Base-by-base conservation (phyloP, 805 yeast genomes). In the Suhomyces sp. region DNA sequence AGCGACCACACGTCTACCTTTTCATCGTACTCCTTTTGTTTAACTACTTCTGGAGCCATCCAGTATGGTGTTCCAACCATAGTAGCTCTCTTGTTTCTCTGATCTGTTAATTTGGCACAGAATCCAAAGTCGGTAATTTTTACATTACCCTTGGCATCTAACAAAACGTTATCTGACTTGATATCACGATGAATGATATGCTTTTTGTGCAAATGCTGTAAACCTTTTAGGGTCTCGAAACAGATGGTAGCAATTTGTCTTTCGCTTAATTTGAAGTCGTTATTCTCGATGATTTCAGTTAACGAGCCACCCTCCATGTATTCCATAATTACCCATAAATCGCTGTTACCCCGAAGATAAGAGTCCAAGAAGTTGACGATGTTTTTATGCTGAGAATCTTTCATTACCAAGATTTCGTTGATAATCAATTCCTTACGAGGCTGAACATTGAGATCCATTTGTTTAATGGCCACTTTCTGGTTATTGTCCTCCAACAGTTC, bases 281-380 rank as follows among this genome's bases (percentile, higher is more conserved):
- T 92, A 71, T 91, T 89, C 52, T 91, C 97, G 64, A 96, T 92
- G 41, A 96, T 89, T 72, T 94, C 99, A 0, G 98, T 94, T 60
- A 94, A 76, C 4, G 97, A 88, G 1, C 99, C 99, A 51, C 99
- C 99, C 73, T 96, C 97, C 99, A 94, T 94, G 68, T 85, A 96
- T 70, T 94, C 99, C 99, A 94, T 94, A 31, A 96, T 88, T n/a
- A 94, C 99, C 97, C 98, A 93, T 55, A 94, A 76, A 64, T 94
- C 97, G 54, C 82, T 80, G 47, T 79, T 76, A 9, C 38, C 31
- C 23, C 49, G 26, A n/a, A 47, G 49, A 36, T 90, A 96, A 1
- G 97, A 90, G 65, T 93, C 98, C 55, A 94, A 72, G 70, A 90
- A 94, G 68, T 93, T 94, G 54, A 94, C 99, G 70, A 94, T 94